A percentile compares a stretch with the other conserved stretches of the same genome.
Evolutionary conservation across 2,329 filamentous ascomycete genomes (phyloP).

Genomic region (Penicillium sclerotigenum): DNA sequence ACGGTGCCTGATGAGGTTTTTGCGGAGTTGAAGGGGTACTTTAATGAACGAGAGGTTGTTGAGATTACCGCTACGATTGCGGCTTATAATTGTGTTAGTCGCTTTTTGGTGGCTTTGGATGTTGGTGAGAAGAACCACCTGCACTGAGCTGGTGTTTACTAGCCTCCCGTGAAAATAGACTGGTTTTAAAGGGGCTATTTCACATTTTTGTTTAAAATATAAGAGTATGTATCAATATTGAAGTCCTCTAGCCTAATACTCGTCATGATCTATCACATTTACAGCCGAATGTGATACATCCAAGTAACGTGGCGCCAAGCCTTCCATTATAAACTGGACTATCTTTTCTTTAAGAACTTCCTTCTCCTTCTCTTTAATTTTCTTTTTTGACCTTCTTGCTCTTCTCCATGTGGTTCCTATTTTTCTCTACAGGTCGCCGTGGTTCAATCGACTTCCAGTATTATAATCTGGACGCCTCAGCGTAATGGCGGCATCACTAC

Average conservation of each 20-base stretch:
- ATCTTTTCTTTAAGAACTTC: background rate
- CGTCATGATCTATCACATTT: background rate
- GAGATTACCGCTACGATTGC: slow-evolving; percentile 78
- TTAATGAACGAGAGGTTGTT: slow-evolving; percentile 70
- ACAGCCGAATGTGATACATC: background rate
- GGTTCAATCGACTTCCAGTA: background rate
- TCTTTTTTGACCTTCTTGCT: background rate
- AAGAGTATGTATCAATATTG: no score
- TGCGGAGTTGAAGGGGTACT: slow-evolving; percentile 57
- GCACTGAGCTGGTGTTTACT: slow-evolving; percentile 2
- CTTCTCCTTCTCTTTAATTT: background rate
- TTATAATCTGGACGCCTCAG: background rate
- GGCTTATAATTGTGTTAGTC: slow-evolving; percentile 80
- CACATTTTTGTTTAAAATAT: no score
- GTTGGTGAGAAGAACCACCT: slow-evolving; percentile 47
- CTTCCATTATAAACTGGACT: background rate
- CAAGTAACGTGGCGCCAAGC: background rate
- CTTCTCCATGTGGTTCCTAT: background rate
- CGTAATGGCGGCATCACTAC: background rate
- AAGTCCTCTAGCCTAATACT: background rate
- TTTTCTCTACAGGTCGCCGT: background rate
- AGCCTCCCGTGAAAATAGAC: background rate
- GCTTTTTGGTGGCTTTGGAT: slow-evolving; percentile 78
- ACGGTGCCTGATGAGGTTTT: slow-evolving; percentile 68
- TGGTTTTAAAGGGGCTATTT: background rate